phyloP scores from a whole-genome alignment of 306 rosid genomes.

The Pyrus bretschneideri region DNA sequence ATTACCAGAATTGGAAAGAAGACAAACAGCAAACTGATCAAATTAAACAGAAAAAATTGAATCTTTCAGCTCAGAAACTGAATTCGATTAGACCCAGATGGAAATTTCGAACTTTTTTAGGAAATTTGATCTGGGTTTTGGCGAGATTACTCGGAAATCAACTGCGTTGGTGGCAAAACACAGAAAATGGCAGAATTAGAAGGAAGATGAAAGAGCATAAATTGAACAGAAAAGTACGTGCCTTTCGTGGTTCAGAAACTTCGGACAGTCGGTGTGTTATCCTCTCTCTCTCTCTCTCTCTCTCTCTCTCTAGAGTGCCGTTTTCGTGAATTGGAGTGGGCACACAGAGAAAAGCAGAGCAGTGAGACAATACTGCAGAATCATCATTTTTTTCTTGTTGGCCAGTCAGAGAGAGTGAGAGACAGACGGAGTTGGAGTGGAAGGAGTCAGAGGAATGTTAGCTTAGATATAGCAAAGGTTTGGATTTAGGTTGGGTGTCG shows the following conservation, averaged over 20 bases:
- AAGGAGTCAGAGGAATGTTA: neutral
- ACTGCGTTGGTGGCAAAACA: neutral
- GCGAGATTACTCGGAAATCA: too few relatives aligned
- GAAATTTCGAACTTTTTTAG: too few relatives aligned
- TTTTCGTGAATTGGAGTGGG: neutral
- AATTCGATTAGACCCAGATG: too few relatives aligned
- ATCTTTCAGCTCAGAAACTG: neutral
- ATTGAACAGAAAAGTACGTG: neutral
- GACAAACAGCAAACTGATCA: neutral
- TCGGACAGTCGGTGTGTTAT: neutral
- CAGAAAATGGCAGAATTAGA: neutral
- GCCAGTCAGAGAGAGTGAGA: neutral
- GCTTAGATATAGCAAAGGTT: neutral
- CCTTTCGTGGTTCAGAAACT: neutral
- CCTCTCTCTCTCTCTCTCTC: neutral
- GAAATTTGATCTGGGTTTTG: neutral
- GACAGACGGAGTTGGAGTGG: slow-evolving; percentile 8
- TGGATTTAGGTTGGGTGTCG: slow-evolving; percentile 19
- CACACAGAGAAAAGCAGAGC: neutral
- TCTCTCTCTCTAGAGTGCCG: neutral
- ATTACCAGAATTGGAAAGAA: neutral
- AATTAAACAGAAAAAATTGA: neutral
- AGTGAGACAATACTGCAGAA: neutral
- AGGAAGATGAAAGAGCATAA: neutral
- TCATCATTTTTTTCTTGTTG: neutral